These are phyloP conservation scores for Aegilops bicornis DNA, from an alignment of 176 grass and related monocot species.

Conservation along the genomic window DNA sequence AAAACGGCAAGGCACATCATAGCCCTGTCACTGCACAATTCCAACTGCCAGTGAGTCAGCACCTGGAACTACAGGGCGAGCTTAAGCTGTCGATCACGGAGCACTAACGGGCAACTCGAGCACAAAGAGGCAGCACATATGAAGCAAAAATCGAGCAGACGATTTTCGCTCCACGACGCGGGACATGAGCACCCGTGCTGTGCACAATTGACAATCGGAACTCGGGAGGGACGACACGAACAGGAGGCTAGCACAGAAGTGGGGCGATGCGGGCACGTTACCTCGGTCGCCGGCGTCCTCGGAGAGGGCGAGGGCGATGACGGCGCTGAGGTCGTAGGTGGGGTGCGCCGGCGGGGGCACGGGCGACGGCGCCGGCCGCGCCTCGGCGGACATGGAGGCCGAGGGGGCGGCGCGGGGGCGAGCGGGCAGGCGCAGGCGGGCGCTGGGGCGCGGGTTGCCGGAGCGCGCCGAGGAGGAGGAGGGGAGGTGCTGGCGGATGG, in stretches of 20 bases:
- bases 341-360: conserved; percentile 78
- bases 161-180: no score
- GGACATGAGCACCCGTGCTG: no score
- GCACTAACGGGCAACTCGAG: no score
- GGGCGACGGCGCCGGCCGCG: background rate
- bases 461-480: background rate
- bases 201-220: no score
- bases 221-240: no score
- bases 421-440: conserved; percentile 11
- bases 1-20: background rate
- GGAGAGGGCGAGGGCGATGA: conserved; percentile 88
- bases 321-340: conserved; percentile 79
- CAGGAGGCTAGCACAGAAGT: no score
- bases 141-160: no score
- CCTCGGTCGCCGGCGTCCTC: conserved; percentile 94
- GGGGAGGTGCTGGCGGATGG: background rate
- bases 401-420: background rate
- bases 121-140: no score
- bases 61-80: background rate
- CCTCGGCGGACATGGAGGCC: conserved; percentile 28
- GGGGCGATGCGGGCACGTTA: background rate
- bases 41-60: background rate
- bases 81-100: no score
- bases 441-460: background rate
- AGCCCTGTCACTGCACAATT: background rate